Percentiles rank a stretch among this genome's conserved stretches.
phyloP scores from a whole-genome alignment of 1,139 yeast genomes.

The Dujonia santamariae region DNA sequence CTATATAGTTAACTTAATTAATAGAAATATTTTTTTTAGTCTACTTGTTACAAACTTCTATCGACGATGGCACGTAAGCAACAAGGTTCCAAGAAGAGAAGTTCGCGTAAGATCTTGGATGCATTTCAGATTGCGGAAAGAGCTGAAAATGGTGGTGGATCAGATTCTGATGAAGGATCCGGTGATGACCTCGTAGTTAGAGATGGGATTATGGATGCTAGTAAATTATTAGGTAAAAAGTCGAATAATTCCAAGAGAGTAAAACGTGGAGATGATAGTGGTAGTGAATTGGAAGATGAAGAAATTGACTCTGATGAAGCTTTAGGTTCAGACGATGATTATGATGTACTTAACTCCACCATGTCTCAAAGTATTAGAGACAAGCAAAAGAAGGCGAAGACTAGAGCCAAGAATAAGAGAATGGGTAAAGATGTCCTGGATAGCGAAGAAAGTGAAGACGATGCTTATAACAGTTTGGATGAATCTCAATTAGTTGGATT shows the following conservation, averaged over 20 bases:
- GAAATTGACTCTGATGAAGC: constrained; percentile 78
- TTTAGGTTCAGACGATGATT: constrained; percentile 72
- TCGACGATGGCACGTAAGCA: constrained; percentile 17
- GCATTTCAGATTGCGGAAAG: constrained; percentile 49
- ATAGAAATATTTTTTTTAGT: too few relatives aligned
- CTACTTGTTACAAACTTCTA: background rate
- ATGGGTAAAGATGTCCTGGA: constrained; percentile 19
- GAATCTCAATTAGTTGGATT: constrained; percentile 72
- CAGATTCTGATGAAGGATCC: constrained; percentile 17
- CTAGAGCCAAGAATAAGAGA: constrained; percentile 19
- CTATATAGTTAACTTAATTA: too few relatives aligned
- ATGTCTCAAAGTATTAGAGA: constrained; percentile 70
- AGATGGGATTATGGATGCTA: constrained; percentile 45
- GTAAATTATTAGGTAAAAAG: constrained; percentile 26
- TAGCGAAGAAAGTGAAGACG: constrained; percentile 30
- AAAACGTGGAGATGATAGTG: constrained; percentile 20
- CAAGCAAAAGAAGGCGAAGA: constrained; percentile 36
- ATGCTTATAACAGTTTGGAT: constrained; percentile 60
- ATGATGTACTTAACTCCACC: constrained; percentile 62
- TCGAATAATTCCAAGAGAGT: constrained; percentile 5
- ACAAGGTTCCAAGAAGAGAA: constrained; percentile 22
- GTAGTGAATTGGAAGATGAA: constrained; percentile 52
- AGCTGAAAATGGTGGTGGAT: constrained; percentile 26
- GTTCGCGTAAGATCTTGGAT: constrained; percentile 37
- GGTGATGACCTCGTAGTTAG: constrained; percentile 23